Evolutionary conservation across 73 alveolate genomes (phyloP).

Genomic region (Breviolum minutum): DNA sequence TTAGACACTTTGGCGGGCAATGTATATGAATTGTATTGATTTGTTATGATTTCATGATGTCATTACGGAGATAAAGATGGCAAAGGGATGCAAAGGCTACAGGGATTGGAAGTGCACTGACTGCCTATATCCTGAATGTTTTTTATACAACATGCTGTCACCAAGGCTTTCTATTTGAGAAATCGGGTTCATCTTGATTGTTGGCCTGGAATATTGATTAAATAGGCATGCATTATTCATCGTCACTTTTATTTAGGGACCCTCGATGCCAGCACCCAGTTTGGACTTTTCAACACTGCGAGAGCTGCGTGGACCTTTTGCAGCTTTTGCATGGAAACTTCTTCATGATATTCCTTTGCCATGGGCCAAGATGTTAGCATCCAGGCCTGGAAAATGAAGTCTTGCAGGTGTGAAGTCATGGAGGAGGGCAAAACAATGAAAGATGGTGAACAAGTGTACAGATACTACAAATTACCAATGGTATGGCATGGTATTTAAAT

Average conservation of each 20-base stretch:
- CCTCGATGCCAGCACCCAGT: background rate
- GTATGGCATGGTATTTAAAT: too few species aligned
- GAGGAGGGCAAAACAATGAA: background rate
- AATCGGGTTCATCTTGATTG: too few species aligned
- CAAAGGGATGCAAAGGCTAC: too few species aligned
- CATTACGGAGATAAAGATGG: too few species aligned
- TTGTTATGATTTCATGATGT: too few species aligned
- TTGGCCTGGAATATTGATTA: too few species aligned
- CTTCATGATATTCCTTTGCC: slow-evolving; percentile 68
- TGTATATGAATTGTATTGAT: background rate
- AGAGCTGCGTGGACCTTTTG: slow-evolving; percentile 54
- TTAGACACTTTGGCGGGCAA: slow-evolving; percentile 25
- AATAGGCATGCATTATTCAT: too few species aligned
- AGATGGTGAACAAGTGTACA: too few species aligned
- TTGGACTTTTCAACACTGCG: slow-evolving; percentile 88
- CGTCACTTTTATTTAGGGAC: too few species aligned
- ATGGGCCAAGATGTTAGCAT: slow-evolving; percentile 65
- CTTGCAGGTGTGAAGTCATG: background rate
- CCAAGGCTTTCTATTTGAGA: background rate
- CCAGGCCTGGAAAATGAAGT: background rate
- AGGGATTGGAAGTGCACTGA: too few species aligned
- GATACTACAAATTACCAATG: background rate
- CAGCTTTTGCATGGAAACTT: slow-evolving; percentile 58
- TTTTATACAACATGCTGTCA: background rate
- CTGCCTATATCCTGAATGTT: background rate